phyloP scores from a whole-genome alignment of 2,329 filamentous ascomycete species.

The Talaromyces rugulosus region DNA sequence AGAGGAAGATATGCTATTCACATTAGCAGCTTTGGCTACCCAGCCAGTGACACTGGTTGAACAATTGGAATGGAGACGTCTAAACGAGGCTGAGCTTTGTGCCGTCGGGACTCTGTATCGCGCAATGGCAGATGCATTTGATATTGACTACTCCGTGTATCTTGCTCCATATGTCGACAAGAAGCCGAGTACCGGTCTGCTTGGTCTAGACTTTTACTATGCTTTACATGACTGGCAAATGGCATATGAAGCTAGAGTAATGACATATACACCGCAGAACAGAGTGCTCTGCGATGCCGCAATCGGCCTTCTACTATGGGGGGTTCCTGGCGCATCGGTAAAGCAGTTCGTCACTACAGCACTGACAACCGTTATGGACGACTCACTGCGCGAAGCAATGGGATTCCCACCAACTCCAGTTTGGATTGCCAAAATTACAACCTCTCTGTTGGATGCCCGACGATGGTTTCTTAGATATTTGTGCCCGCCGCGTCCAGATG shows the following conservation, averaged over 20 bases:
- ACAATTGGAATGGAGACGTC: conserved; percentile 64
- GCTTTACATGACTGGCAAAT: conserved; percentile 41
- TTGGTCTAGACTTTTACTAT: conserved; percentile 50
- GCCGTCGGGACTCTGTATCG: conserved; percentile 69
- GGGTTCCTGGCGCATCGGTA: conserved; percentile 44
- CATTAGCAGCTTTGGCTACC: conserved; percentile 59
- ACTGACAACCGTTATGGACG: conserved; percentile 59
- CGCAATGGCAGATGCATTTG: conserved; percentile 66
- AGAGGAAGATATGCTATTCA: conserved; percentile 63
- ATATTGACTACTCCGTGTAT: conserved; percentile 47
- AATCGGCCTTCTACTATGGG: conserved; percentile 57
- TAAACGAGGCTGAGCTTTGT: conserved; percentile 64
- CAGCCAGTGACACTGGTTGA: conserved; percentile 63
- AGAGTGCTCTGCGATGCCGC: conserved; percentile 55
- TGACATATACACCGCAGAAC: conserved; percentile 53
- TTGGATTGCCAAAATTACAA: conserved; percentile 36
- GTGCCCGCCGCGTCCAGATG: conserved; percentile 51
- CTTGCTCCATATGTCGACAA: conserved; percentile 18
- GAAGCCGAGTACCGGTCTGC: conserved; percentile 40
- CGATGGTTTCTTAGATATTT: conserved; percentile 56
- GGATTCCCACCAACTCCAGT: conserved; percentile 46
- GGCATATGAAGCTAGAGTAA: conserved; percentile 55
- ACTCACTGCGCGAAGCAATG: conserved; percentile 62
- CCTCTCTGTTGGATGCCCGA: conserved; percentile 50
- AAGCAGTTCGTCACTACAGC: conserved; percentile 48